Conservation (phyloP, 345 rosid species). For the Eucalyptus lansdowneana region DNA sequence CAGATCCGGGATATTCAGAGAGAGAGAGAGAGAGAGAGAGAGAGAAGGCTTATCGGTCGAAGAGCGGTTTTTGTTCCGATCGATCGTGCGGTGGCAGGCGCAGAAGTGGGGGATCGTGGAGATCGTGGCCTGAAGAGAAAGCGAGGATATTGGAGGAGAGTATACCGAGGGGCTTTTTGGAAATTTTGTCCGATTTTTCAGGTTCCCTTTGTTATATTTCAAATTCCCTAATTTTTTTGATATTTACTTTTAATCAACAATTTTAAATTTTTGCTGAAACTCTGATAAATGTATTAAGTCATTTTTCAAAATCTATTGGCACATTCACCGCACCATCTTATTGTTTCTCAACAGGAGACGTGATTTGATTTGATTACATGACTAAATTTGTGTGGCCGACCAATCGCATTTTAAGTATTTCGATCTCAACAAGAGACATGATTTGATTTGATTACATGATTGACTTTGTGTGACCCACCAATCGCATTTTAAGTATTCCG, state of each 20-base stretch:
- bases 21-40: neutral
- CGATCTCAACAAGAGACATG: rapidly evolving
- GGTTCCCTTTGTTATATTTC: neutral
- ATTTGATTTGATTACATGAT: neutral
- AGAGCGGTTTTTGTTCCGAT: neutral
- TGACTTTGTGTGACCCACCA: neutral
- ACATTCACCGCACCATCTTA: no score
- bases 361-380: neutral
- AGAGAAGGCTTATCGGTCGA: neutral
- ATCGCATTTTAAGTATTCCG: no score
- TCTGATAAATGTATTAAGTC: neutral
- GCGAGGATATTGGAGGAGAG: neutral
- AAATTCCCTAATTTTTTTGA: neutral
- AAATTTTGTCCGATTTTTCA: neutral
- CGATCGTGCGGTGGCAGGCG: neutral
- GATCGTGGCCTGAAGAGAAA: neutral
- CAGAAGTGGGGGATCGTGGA: neutral
- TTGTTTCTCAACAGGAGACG: neutral
- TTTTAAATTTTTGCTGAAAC: neutral
- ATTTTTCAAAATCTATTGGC: neutral
- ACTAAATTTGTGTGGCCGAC: neutral
- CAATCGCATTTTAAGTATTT: no score
- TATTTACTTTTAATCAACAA: neutral
- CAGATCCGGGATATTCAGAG: neutral
- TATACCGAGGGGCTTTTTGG: neutral